Percentiles rank a stretch among this genome's conserved stretches.
phyloP scores from a whole-genome alignment of 768 basidiomycete genomes.

The Infundibulicybe gibba region DNA sequence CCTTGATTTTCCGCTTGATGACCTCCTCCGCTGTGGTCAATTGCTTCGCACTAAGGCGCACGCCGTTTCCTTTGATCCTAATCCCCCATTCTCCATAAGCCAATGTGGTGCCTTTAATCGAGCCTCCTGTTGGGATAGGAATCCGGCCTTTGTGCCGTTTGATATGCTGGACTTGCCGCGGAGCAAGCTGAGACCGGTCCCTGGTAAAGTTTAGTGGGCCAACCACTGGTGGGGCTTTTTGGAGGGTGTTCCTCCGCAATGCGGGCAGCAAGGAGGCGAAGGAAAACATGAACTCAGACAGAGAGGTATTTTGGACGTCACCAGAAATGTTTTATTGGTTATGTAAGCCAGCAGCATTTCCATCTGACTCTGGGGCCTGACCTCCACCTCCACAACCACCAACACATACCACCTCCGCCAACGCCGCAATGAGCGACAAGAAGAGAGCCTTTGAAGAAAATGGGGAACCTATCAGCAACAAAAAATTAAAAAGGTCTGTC shows the following conservation, averaged over 20 bases:
- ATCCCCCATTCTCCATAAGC: slow-evolving; percentile 93
- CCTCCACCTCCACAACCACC: neutral
- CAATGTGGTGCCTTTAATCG: slow-evolving; percentile 89
- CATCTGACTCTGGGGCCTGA: too few species aligned
- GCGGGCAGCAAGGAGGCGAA: slow-evolving; percentile 33
- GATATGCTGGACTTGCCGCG: slow-evolving; percentile 76
- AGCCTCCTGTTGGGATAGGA: slow-evolving; percentile 85
- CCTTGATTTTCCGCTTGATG: slow-evolving; percentile 85
- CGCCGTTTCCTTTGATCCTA: slow-evolving; percentile 78
- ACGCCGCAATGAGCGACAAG: slow-evolving; percentile 54
- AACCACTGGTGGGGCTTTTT: slow-evolving; percentile 19
- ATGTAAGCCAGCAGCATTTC: slow-evolving; percentile 1
- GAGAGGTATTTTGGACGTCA: neutral
- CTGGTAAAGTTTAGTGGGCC: slow-evolving; percentile 35
- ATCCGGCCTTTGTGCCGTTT: slow-evolving; percentile 90
- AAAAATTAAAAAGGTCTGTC: slow-evolving; percentile 68
- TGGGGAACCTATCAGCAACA: slow-evolving; percentile 42
- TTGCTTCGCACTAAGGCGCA: slow-evolving; percentile 85
- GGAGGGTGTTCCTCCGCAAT: slow-evolving; percentile 10
- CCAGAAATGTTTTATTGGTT: neutral
- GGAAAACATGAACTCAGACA: slow-evolving; percentile 37
- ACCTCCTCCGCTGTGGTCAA: slow-evolving; percentile 84
- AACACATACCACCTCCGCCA: slow-evolving; percentile 1
- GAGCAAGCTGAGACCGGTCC: slow-evolving; percentile 69
- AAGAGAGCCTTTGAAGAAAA: slow-evolving; percentile 60